Percentiles rank a stretch among this genome's conserved stretches.
Evolutionary conservation across 1,284 basidiomycete species (phyloP).

Genomic region (Puccinia coronata): DNA sequence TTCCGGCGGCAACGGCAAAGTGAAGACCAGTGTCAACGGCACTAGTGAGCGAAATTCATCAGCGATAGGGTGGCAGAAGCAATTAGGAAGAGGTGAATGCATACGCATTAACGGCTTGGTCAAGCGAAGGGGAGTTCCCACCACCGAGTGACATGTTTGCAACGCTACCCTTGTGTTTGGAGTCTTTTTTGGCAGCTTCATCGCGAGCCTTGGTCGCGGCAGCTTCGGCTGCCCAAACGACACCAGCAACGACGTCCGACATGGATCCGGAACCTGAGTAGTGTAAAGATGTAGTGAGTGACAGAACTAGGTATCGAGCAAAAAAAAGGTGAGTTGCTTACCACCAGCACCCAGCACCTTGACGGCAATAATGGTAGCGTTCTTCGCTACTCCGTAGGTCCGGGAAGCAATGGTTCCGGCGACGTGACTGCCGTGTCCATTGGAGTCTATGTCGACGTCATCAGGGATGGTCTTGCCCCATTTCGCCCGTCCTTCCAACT

Average conservation of each 20-base stretch:
- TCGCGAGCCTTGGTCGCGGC: slow-evolving; percentile 65
- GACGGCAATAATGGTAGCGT: slow-evolving; percentile 87
- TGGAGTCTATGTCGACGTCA: slow-evolving; percentile 73
- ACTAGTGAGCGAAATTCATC: not conserved
- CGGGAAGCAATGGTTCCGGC: slow-evolving; percentile 68
- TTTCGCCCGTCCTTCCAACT: slow-evolving; percentile 80
- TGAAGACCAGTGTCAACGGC: slow-evolving; percentile 52
- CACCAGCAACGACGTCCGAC: slow-evolving; percentile 88
- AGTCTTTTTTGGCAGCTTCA: slow-evolving; percentile 69
- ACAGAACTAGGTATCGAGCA: not conserved
- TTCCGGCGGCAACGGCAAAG: slow-evolving; percentile 58
- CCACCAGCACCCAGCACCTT: slow-evolving; percentile 78
- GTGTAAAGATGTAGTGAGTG: not conserved
- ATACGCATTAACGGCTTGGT: slow-evolving; percentile 81
- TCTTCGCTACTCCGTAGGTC: slow-evolving; percentile 92
- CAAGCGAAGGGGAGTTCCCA: slow-evolving; percentile 84
- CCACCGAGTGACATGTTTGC: slow-evolving; percentile 98
- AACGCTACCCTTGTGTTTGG: slow-evolving; percentile 85
- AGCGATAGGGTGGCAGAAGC: not conserved
- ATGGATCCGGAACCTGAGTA: slow-evolving; percentile 89
- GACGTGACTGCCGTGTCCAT: slow-evolving; percentile 74
- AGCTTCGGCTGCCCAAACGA: slow-evolving; percentile 74
- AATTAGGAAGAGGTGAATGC: slow-evolving; percentile 58
- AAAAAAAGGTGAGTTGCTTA: not conserved
- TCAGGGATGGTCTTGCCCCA: slow-evolving; percentile 86